A percentile compares a stretch with the other conserved stretches of the same genome.
These are phyloP conservation scores for Myochromella boudieri DNA, from an alignment of 768 basidiomycete genomes.

Conservation along the genomic window DNA sequence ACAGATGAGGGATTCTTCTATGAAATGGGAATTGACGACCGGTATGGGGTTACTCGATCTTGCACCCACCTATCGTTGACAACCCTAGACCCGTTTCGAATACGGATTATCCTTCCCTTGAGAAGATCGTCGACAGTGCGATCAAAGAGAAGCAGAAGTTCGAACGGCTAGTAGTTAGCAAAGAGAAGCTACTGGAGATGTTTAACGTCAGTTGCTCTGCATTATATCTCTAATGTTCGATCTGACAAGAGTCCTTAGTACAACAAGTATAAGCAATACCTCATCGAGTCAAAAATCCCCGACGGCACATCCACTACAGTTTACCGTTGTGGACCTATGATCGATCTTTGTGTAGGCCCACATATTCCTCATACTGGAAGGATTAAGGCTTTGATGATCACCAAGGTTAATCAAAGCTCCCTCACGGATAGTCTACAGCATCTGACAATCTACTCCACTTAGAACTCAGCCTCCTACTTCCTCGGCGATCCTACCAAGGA, in stretches of 20 bases:
- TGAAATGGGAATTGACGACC: constrained; percentile 90
- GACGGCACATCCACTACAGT: constrained; percentile 97
- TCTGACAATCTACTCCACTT: not conserved
- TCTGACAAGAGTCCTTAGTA: constrained; percentile 57
- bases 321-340: constrained; percentile 98
- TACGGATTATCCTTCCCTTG: constrained; percentile 84
- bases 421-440: constrained; percentile 1
- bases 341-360: constrained; percentile 95
- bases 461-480: constrained; percentile 99
- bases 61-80: constrained; percentile 2
- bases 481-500: constrained; percentile 92
- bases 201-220: constrained; percentile 65
- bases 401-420: constrained; percentile 61
- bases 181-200: constrained; percentile 96
- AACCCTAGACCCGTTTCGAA: constrained; percentile 69
- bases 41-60: constrained; percentile 37
- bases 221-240: not conserved
- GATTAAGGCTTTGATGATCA: constrained; percentile 97
- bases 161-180: constrained; percentile 89
- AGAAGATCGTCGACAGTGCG: constrained; percentile 83
- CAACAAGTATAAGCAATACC: constrained; percentile 96
- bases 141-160: constrained; percentile 98
- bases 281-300: constrained; percentile 93
- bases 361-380: constrained; percentile 98
- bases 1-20: constrained; percentile 99